Conservation (phyloP, 1,284 basidiomycete genomes). For the Apiotrichum laibachii region DNA sequence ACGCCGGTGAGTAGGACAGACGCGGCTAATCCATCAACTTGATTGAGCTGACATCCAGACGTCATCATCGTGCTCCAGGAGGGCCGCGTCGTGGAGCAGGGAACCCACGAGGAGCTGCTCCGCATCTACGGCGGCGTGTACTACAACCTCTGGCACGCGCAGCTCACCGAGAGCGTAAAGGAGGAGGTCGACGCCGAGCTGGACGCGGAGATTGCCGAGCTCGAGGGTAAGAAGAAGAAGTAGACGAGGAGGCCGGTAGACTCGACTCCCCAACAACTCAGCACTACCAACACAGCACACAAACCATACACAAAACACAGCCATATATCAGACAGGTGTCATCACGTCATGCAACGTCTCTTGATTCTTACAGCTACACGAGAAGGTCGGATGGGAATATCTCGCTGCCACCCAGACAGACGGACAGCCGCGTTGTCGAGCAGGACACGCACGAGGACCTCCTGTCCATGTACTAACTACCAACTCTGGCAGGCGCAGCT, state of each 20-base stretch:
- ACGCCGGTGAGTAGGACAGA: conserved; percentile 67
- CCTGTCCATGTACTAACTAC: no score
- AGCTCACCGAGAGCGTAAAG: conserved; percentile 53
- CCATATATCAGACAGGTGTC: no score
- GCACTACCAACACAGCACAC: no score
- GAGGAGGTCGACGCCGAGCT: conserved; percentile 20
- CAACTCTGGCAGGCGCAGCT: no score
- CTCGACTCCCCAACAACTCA: background rate
- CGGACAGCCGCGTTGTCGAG: no score
- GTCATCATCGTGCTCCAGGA: conserved; percentile 85
- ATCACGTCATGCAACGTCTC: no score
- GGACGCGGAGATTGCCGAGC: conserved; percentile 16
- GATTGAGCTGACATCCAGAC: conserved; percentile 55
- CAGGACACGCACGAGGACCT: no score
- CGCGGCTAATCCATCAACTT: background rate
- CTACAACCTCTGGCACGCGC: conserved; percentile 80
- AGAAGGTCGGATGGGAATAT: no score
- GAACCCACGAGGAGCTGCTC: conserved; percentile 83
- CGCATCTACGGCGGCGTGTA: conserved; percentile 67
- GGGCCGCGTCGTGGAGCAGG: conserved; percentile 81
- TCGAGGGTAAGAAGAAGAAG: conserved; percentile 7
- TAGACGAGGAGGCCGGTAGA: background rate
- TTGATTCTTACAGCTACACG: no score
- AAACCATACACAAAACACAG: no score
- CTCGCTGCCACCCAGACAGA: no score